Percentiles rank a stretch among this genome's conserved stretches.
These are phyloP conservation scores for Tolypocladium tundrense DNA, from an alignment of 2,329 filamentous ascomycete species.

Conservation along the genomic window DNA sequence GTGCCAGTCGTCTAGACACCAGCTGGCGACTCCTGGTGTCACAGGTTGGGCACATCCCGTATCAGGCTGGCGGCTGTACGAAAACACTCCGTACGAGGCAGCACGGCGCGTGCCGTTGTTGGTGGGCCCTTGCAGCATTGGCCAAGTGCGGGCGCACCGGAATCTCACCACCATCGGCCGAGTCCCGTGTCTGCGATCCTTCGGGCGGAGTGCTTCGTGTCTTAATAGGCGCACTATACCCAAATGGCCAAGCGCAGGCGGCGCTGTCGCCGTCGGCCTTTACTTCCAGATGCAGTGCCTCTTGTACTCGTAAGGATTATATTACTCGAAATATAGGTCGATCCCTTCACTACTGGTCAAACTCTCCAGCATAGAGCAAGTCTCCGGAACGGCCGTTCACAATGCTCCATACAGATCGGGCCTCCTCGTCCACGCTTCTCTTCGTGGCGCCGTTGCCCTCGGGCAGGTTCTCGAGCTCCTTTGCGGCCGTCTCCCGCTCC, in stretches of 20 bases:
- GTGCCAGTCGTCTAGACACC: neutral
- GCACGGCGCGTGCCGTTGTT: neutral
- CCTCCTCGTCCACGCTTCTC: constrained; percentile 21
- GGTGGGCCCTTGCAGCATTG: neutral
- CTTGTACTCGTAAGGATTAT: too few species aligned
- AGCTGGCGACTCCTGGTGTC: neutral
- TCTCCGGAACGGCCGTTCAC: constrained; percentile 33
- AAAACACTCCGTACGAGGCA: neutral
- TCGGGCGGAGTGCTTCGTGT: neutral
- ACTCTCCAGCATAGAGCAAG: constrained; percentile 35
- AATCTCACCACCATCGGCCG: neutral
- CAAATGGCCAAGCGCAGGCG: too few species aligned
- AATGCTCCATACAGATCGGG: constrained; percentile 31
- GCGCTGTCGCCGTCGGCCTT: too few species aligned
- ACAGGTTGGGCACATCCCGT: neutral
- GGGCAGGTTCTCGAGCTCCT: constrained; percentile 19
- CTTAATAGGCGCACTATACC: too few species aligned
- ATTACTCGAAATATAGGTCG: too few species aligned
- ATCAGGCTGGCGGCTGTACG: neutral
- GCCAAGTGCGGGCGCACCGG: neutral
- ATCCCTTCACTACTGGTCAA: constrained; percentile 12
- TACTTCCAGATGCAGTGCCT: too few species aligned
- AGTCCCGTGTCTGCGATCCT: neutral
- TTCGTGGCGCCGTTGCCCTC: constrained; percentile 10
- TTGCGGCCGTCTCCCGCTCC: constrained; percentile 26